Conservation (phyloP, 345 rosid genomes). For the Eutrema japonicum region DNA sequence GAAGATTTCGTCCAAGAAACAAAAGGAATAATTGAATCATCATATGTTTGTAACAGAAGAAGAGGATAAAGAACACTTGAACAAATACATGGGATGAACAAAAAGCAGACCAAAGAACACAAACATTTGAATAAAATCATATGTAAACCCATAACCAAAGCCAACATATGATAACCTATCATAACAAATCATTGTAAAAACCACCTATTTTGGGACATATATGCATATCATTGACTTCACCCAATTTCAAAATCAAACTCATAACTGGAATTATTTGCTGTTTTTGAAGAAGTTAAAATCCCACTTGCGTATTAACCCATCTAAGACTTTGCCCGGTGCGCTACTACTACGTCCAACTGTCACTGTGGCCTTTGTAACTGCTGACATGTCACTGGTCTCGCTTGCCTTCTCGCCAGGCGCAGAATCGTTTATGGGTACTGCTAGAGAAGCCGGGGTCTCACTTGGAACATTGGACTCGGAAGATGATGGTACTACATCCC, state of each 20-base stretch:
- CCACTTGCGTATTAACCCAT: slow-evolving; percentile 82
- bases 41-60: slow-evolving; percentile 12
- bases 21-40: slow-evolving; percentile 16
- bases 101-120: not conserved
- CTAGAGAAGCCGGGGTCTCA: slow-evolving; percentile 32
- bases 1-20: not conserved
- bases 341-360: slow-evolving; percentile 69
- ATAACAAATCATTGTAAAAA: slow-evolving; percentile 10
- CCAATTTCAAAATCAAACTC: slow-evolving; percentile 36
- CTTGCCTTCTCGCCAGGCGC: slow-evolving; percentile 46
- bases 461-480: slow-evolving; percentile 25
- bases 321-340: slow-evolving; percentile 66
- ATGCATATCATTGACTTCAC: slow-evolving; percentile 23
- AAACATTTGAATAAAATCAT: slow-evolving; percentile 23
- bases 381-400: slow-evolving; percentile 62
- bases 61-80: not conserved
- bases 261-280: slow-evolving; percentile 49
- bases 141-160: slow-evolving; percentile 25
- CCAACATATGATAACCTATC: slow-evolving; percentile 28
- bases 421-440: slow-evolving; percentile 33
- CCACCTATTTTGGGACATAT: slow-evolving; percentile 14
- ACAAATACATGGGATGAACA: slow-evolving; percentile 14
- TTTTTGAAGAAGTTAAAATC: slow-evolving; percentile 76
- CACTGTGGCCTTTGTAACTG: slow-evolving; percentile 72
- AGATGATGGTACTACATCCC: slow-evolving; percentile 26